Base-by-base conservation (phyloP, 176 grass and related monocot species). In the Poa pratensis region DNA sequence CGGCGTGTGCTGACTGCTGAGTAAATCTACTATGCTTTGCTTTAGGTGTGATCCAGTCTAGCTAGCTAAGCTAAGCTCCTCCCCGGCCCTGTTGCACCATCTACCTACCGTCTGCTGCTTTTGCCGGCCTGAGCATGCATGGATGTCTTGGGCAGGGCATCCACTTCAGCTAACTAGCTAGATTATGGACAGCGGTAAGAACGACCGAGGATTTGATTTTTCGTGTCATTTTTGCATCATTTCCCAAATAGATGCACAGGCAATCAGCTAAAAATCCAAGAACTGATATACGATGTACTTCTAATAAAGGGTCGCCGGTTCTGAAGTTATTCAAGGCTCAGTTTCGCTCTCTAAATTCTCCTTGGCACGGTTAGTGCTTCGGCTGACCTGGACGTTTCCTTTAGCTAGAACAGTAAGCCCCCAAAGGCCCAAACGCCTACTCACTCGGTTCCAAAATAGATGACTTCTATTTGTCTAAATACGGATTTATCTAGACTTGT, bases 31-130 rank as follows among this genome's bases (percentile, higher is more conserved):
- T 19, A 10, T 55, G 48, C 13, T 82, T 19, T 70, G 49, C 2
- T 53, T 82, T 82, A 28, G 50, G 34, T 43, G 66, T 15, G n/a
- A 54, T 30, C 46, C 20, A 81, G 45, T 69, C 19, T 69, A 53
- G 1, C 7, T 19, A 53, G 1, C 7, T 19, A 64, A 53, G 1
- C 7, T 19, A 64, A 28, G 18, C 35, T 22, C 19, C 35, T 69
- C 35, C 15, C 58, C 59, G 12, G 42, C 42, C 14, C 3, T 50
- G 13, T 16, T 50, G 79, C 8, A 13, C 3, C 79, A 54, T 55
- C 65, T 27, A 28, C 53, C 48, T 66, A 16, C 63, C 63, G 28
- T 34, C 42, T 0, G 70, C 52, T 59, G 52, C 52, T 48, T n/a
- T 65, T 65, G 24, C 60, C 26, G 61, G 24, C 17, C 77, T 12